Evolutionary conservation across 371 early-diverging fungal species (phyloP).

Genomic region (Capillidium rhysosporum): DNA sequence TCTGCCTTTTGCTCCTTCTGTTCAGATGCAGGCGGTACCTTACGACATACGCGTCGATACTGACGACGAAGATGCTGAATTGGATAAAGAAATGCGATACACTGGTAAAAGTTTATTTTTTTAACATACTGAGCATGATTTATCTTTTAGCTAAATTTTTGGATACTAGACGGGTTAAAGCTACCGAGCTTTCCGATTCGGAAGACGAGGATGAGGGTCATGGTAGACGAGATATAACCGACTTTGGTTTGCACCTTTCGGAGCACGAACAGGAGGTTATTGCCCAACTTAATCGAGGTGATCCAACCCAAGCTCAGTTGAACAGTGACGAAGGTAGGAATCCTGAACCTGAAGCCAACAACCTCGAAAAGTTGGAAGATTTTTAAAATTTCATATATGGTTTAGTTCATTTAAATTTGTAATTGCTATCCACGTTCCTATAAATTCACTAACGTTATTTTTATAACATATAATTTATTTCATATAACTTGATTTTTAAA

Average conservation of each 20-base stretch:
- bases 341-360: not conserved
- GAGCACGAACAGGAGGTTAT: too few species aligned
- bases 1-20: conserved; percentile 84
- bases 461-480: too few species aligned
- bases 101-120: conserved; percentile 16
- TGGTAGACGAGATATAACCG: not conserved
- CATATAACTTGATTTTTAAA: too few species aligned
- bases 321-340: not conserved
- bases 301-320: not conserved
- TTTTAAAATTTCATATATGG: not conserved
- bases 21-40: conserved; percentile 61
- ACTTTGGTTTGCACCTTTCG: too few species aligned
- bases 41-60: conserved; percentile 15
- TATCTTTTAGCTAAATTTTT: not conserved
- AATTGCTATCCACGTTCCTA: too few species aligned
- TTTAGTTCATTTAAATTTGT: too few species aligned
- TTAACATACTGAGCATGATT: not conserved
- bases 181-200: conserved; percentile 31
- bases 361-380: too few species aligned
- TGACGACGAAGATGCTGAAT: conserved; percentile 20
- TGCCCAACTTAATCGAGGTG: not conserved
- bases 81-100: conserved; percentile 23
- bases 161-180: conserved; percentile 17
- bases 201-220: conserved; percentile 28
- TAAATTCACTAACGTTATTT: too few species aligned